phyloP scores from a whole-genome alignment of 108 stramenopile species.

The Skeletonema menzelii region DNA sequence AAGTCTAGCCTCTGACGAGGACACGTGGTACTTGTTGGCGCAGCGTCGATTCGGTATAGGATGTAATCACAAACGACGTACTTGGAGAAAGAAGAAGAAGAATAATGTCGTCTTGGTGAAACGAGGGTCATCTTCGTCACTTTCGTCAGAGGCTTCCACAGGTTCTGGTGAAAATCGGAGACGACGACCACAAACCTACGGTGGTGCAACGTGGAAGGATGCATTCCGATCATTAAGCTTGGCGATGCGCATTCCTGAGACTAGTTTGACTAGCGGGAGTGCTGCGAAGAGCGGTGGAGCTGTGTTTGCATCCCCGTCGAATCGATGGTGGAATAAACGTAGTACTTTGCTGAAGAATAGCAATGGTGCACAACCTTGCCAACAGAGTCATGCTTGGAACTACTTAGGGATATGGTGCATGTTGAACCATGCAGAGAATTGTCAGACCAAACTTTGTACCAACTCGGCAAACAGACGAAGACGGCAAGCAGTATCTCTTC shows the following conservation, averaged over 20 bases:
- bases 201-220: slow-evolving; percentile 33
- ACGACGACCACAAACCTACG: slow-evolving; percentile 25
- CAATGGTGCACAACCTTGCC: too few species aligned
- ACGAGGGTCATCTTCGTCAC: slow-evolving; percentile 1
- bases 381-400: neutral
- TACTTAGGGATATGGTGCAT: slow-evolving; percentile 40
- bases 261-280: slow-evolving; percentile 15
- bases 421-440: slow-evolving; percentile 42
- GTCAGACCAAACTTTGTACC: slow-evolving; percentile 20
- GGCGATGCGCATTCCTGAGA: slow-evolving; percentile 21
- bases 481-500: neutral
- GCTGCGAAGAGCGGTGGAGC: slow-evolving; percentile 6
- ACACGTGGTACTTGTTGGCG: slow-evolving; percentile 29
- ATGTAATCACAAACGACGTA: slow-evolving; percentile 3
- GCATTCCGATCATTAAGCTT: slow-evolving; percentile 17
- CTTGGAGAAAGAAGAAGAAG: neutral
- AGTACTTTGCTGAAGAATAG: neutral
- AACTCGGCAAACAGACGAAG: neutral
- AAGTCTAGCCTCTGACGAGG: slow-evolving; percentile 29
- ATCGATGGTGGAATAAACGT: neutral
- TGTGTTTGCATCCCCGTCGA: slow-evolving; percentile 32
- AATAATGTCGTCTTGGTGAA: slow-evolving; percentile 1
- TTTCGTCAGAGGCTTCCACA: neutral
- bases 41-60: slow-evolving; percentile 48
- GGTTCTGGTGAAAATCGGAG: neutral